Evolutionary conservation across 805 yeast species (phyloP), one percentile per base, ranked within the genome.

Genomic region (Wickerhamiella vanderwaltii): DNA sequence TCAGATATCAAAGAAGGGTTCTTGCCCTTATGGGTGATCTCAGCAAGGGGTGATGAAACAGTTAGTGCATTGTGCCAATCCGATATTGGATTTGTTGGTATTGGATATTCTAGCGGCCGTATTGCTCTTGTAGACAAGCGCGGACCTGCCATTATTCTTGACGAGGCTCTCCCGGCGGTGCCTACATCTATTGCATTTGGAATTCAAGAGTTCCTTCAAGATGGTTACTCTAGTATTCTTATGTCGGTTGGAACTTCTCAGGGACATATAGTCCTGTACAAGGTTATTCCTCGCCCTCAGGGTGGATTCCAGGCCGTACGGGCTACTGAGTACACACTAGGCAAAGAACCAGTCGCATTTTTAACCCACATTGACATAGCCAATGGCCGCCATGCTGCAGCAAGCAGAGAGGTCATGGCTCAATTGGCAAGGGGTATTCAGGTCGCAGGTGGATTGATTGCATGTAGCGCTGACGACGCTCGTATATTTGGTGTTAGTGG

Each of bases 31-130:
- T 63, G 66, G 35, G 64, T 68, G 1, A 49, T 76, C 13, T 63
- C 67, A 30, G 68, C 70, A 13, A 54, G 63, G 29, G 60, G 61
- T 28, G 54, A 59, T 39, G 74, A 76, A 0, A 56, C 56, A 3
- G 77, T 82, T 7, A 65, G 87, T 0, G 71, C 82, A 1, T 46
- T 87, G 37, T 67, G 71, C 42, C 72, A 81, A 57, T 77, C 87
- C 46, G 71, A 79, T 48, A 67, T 85, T 37, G 95, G 95, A 0
- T 87, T 91, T 62, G 82, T 80, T 6, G 91, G 81, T 0, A 65
- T 83, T 31, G 94, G 82, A 1, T 85, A 80, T 57, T 70, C 69
- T 35, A 69, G 77, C 11, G 96, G 97, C n/a, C 68, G 74, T 26
- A 47, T 88, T 13, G 60, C 79, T 2, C 75, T 88, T 0, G 63